Evolutionary conservation across 192 early-diverging fungal species (phyloP), one percentile per base, ranked within the genome.

Genomic region (Podila minutissima): DNA sequence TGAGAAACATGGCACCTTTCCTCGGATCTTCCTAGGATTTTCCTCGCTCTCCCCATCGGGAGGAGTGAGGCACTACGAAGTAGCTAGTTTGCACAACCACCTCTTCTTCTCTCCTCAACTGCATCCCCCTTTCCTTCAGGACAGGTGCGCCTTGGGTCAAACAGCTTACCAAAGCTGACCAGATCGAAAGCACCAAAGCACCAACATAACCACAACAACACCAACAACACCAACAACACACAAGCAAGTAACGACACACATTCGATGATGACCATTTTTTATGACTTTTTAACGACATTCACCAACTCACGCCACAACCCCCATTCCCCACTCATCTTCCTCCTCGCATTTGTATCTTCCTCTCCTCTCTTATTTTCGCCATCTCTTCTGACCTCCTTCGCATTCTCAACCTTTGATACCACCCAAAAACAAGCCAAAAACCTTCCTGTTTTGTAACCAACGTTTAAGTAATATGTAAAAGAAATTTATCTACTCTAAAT

Each of bases 371-470:
- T 46, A 0, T 4, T 17, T 17, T 17, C 41, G 41, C 41, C 41
- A 46, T 46, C 41, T 3, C 7, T 46, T 15, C 41, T 46, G 2
- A 46, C 3, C 0, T 55, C 6, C 20, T 55, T 8, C 5, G 6
- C 53, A 24, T 4, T 5, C 53, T n/a, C 1, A 55, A 53, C 17
- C 53, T 12, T 55, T 55, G n/a, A 55, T 26, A 55, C 24, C 53
- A 55, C 53, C 53, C 53, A n/a, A 24, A 22, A 11, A 0, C 53
- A 55, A 55, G 53, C 11, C 53, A 24, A 55, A 55, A 55, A 55
- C 53, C 53, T 55, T 55, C 53, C 53, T 55, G 53, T 55, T 55
- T 55, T 55, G 53, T 55, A n/a, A 22, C 53, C 24, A 55, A 55
- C 2, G 53, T 4, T 4, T 55, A 20, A 20, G 20, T 51, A 22